Base-by-base conservation (phyloP, 805 yeast genomes). In the Phaffomyces opuntiae region DNA sequence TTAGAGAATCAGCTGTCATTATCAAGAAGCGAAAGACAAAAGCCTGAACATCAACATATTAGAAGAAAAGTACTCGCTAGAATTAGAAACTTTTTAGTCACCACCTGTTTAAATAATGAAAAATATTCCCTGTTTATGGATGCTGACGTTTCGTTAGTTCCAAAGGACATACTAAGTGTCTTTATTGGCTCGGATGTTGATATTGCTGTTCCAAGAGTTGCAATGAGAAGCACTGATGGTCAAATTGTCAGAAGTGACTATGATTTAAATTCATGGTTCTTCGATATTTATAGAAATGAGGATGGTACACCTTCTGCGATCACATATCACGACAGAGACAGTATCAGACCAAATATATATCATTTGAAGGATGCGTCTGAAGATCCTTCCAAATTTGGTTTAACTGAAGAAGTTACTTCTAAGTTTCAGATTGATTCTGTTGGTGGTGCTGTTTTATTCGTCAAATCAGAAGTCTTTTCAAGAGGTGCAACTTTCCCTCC, bases 371-470 rank as follows among this genome's bases (percentile, higher is more conserved):
- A 7, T 42, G 47, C 4, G 61, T 58, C 36, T 36, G 40, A 21
- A 57, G 44, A 34, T 59, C 64, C 50, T 52, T 49, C 12, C 51
- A 49, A 34, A 46, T 60, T 11, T 7, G 33, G 41, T 40, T n/a
- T 14, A 33, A 5, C 42, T 45, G 11, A 49, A 52, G 39, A 31
- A 37, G 13, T 51, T 43, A 4, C 34, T 40, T 13, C 29, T 43
- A 3, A 46, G 43, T 12, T 49, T 54, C 55, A 56, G 29, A 49
- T 75, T 26, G 78, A 74, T 49, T 72, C 78, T 2, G 80, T 75
- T 12, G 80, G 80, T 1, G 78, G 79, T 8, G 78, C 78, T 1
- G 65, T 74, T 2, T 60, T 75, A 13, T 74, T 72, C 47, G 63
- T 65, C 9, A 73, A 70, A 48, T 63, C 73, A 8, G 57, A 65